phyloP scores from a whole-genome alignment of 805 yeast genomes.

The Schwanniomyces polymorphus region DNA sequence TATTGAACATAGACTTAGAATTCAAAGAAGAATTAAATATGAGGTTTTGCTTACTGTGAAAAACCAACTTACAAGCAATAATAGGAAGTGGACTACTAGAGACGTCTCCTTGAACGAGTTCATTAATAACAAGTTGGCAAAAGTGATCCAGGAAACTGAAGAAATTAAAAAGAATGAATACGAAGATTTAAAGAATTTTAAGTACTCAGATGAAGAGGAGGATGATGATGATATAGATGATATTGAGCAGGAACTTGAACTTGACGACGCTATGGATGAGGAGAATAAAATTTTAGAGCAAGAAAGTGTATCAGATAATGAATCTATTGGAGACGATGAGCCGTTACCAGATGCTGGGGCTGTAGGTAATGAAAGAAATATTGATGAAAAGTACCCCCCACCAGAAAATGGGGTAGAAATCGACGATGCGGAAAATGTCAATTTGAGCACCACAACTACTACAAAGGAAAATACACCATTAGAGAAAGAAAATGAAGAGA shows the following conservation, averaged over 20 bases:
- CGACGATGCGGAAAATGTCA: constrained; percentile 4
- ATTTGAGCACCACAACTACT: neutral
- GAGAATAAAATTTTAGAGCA: neutral
- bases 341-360: constrained; percentile 11
- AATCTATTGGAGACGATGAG: neutral
- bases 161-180: constrained; percentile 26
- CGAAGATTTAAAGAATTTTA: constrained; percentile 24
- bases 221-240: constrained; percentile 19
- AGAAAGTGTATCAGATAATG: neutral
- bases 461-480: neutral
- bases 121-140: constrained; percentile 22
- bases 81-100: constrained; percentile 35
- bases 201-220: constrained; percentile 16
- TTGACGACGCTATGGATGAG: constrained; percentile 5
- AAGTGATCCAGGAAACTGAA: constrained; percentile 27
- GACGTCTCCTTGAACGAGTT: constrained; percentile 31
- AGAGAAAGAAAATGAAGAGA: constrained; percentile 4
- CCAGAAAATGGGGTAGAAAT: constrained; percentile 6
- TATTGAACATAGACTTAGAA: constrained; percentile 31
- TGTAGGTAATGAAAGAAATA: constrained; percentile 9
- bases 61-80: constrained; percentile 27
- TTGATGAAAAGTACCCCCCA: neutral
- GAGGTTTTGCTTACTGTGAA: constrained; percentile 34
- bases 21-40: constrained; percentile 31
- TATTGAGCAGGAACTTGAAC: constrained; percentile 9